Base-by-base conservation (phyloP, 2,329 filamentous ascomycete genomes). In the Colletotrichum neosansevieriae region DNA sequence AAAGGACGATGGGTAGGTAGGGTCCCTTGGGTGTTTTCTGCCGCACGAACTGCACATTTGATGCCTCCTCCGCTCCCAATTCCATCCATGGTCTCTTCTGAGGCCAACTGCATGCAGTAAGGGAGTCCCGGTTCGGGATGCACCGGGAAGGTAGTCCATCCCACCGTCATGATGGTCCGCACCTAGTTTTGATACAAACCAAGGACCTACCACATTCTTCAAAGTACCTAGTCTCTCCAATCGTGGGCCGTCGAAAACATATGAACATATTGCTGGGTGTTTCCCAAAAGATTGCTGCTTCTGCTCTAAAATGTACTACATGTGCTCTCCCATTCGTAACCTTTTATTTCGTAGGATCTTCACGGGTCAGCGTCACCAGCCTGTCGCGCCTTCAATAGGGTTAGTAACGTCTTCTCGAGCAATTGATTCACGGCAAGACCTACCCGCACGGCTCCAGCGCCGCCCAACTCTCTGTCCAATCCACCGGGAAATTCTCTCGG, bases 401-500 rank as follows among this genome's bases (percentile, higher is more conserved):
- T 73, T 36, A 73, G 72, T 36, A 13, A 13, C 32, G 12, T 47
- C 11, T 24, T 12, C 29, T 5, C 53, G 12, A 34, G 29, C 45
- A 64, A 4, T 21, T 34, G 1, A 6, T 15, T n/a, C 2, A 38
- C 3, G 1, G 13, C 6, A 58, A 7, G 13, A 85, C 91, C 80
- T 82, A 93, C 92, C 81, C 87, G 84, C 60, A 89, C 70, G 65
- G 90, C 90, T 74, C 87, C 87, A 32, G 88, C 79, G 10, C 93
- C 93, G 69, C 93, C 93, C 68, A 96, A 81, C 77, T 95, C 93
- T 75, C 86, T 86, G 79, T 93, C 88, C 71, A 96, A 79, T 21
- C 93, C 93, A 71, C 85, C 89, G 75, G 90, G 88, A 75, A 91
- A 96, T 73, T 91, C 90, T 68, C 89, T 87, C 10, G 92, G 92